These are phyloP conservation scores for Xylariaceae sp. DNA, from an alignment of 2,329 filamentous ascomycete genomes.

Conservation along the genomic window DNA sequence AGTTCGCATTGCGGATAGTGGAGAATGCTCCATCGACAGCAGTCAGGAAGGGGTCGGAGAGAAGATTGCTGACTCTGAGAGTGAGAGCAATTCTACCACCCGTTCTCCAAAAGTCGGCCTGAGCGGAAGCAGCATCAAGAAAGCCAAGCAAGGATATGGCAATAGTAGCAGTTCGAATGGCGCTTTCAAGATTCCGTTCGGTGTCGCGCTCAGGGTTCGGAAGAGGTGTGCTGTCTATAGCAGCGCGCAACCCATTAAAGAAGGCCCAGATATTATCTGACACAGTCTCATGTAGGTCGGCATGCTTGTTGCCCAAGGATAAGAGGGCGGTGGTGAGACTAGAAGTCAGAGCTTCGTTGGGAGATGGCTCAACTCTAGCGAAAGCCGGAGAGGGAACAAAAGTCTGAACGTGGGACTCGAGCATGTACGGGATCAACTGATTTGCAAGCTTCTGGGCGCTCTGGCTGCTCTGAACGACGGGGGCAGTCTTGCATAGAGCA, in stretches of 20 bases:
- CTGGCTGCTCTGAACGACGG: constrained; percentile 64
- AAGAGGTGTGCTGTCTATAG: constrained; percentile 52
- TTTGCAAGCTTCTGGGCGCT: constrained; percentile 74
- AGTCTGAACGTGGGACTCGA: constrained; percentile 75
- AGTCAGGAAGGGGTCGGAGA: constrained; percentile 82
- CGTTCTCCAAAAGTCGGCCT: constrained; percentile 76
- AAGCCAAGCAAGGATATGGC: constrained; percentile 87
- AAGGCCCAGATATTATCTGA: constrained; percentile 67
- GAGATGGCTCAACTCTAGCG: constrained; percentile 77
- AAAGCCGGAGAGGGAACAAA: constrained; percentile 80
- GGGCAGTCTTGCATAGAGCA: constrained; percentile 85
- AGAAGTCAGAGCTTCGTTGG: constrained; percentile 78
- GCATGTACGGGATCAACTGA: constrained; percentile 78
- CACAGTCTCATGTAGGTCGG: constrained; percentile 62
- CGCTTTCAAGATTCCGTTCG: constrained; percentile 60
- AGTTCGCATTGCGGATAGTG: constrained; percentile 76
- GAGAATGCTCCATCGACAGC: constrained; percentile 87
- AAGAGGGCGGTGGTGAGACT: constrained; percentile 78
- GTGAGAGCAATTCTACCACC: constrained; percentile 71
- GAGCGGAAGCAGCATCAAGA: constrained; percentile 72
- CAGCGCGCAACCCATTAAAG: constrained; percentile 64
- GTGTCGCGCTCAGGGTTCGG: constrained; percentile 54
- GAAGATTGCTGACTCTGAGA: constrained; percentile 63
- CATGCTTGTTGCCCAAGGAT: constrained; percentile 71
- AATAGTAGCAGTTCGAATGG: constrained; percentile 68